phyloP scores from a whole-genome alignment of 1,284 basidiomycete genomes.

The Cutaneotrichosporon dermatis region DNA sequence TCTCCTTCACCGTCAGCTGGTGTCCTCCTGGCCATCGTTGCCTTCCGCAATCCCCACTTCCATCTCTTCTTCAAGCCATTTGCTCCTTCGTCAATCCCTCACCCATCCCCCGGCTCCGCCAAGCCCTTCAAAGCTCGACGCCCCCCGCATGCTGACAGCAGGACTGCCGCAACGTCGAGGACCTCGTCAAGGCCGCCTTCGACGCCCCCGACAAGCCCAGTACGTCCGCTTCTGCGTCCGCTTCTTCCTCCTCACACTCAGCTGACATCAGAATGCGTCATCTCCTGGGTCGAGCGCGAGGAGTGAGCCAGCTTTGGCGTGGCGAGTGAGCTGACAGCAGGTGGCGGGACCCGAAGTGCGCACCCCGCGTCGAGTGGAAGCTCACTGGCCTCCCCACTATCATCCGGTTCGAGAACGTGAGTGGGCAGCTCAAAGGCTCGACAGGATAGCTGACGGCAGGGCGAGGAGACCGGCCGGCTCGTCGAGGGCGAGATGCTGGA shows the following conservation, averaged over 20 bases:
- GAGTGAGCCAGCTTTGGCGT: constrained; percentile 55
- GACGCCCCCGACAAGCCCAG: constrained; percentile 54
- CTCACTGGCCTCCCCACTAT: constrained; percentile 68
- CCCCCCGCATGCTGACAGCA: constrained; percentile 35
- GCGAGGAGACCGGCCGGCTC: constrained; percentile 57
- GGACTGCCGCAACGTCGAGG: constrained; percentile 70
- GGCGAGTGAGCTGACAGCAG: constrained; percentile 46
- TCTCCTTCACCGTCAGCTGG: no score
- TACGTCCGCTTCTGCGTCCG: constrained; percentile 17
- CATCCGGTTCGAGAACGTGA: constrained; percentile 61
- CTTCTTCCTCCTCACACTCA: background rate
- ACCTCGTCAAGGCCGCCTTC: constrained; percentile 59
- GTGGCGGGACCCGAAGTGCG: constrained; percentile 63
- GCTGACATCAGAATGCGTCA: constrained; percentile 51
- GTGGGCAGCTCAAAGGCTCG: constrained; percentile 35
- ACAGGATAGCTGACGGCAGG: constrained; percentile 43
- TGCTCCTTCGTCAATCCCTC: no score
- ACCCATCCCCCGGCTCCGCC: no score
- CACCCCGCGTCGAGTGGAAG: constrained; percentile 63
- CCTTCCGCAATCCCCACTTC: no score
- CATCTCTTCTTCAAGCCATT: no score
- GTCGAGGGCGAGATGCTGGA: constrained; percentile 57
- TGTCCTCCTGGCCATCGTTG: no score
- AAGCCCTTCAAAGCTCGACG: no score
- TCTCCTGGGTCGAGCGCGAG: constrained; percentile 68